Conservation (phyloP, 805 yeast genomes). For the Naumovozyma dairenensis region DNA sequence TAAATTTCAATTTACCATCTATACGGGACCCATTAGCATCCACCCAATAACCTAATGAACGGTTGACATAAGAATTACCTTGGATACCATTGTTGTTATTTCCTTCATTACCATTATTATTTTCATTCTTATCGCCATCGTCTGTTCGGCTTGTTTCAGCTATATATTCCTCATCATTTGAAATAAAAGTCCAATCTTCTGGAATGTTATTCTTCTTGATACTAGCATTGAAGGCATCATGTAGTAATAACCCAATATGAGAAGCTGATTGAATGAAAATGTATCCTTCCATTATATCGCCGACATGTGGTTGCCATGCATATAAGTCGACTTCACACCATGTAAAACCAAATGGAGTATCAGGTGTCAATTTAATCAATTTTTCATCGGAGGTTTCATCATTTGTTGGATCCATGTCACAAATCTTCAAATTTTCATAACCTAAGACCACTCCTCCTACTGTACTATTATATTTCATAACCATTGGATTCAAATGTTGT, state of each 20-base stretch:
- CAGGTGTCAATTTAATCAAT: conserved; percentile 60
- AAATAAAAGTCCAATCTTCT: conserved; percentile 73
- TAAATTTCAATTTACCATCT: conserved; percentile 75
- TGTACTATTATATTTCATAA: conserved; percentile 68
- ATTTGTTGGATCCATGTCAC: conserved; percentile 35
- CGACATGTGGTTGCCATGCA: conserved; percentile 85
- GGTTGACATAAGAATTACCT: conserved; percentile 25
- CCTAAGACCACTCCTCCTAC: conserved; percentile 80
- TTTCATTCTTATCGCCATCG: conserved; percentile 14
- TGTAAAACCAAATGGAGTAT: conserved; percentile 77
- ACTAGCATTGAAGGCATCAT: conserved; percentile 91
- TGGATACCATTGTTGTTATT: conserved; percentile 10
- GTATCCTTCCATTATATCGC: conserved; percentile 79
- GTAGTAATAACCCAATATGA: conserved; percentile 82
- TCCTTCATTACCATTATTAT: conserved; percentile 4
- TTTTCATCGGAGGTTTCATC: conserved; percentile 32
- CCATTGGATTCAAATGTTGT: conserved; percentile 83
- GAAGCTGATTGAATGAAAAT: conserved; percentile 89
- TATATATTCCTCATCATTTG: conserved; percentile 50
- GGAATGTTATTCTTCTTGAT: conserved; percentile 83
- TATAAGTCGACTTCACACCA: conserved; percentile 81
- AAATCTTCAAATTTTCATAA: conserved; percentile 53
- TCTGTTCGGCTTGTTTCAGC: conserved; percentile 16
- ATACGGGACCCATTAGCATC: conserved; percentile 65
- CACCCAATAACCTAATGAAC: conserved; percentile 78